Evolutionary conservation across 169 alveolate species (phyloP), one percentile per base, ranked within the genome.

Genomic region (Cryptosporidium meleagridis): DNA sequence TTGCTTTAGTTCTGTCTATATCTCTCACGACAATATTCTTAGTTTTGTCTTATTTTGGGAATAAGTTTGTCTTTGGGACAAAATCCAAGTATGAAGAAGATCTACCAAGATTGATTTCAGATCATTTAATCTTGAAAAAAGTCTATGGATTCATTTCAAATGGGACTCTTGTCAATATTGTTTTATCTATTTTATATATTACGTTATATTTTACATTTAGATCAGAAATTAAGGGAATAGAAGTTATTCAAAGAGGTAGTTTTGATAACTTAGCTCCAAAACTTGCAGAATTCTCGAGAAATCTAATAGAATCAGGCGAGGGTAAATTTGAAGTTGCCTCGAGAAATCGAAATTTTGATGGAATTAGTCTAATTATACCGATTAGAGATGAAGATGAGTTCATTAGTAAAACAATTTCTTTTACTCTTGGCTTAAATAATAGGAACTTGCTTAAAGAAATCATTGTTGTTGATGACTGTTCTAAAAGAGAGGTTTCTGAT

Each of bases 401-500:
- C 37, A 52, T 91, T 14, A 91, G 84, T 39, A 68, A 70, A 58
- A 93, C 94, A 37, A 75, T 91, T 48, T 72, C 73, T n/a, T 91
- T 92, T 31, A 93, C 92, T 39, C 55, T 80, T 9, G 68, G 55
- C 2, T 59, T 55, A 48, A 69, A 93, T 1, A 91, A 91, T 23
- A 18, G 18, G 14, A 87, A 73, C 21, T 45, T 75, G 10, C 75
- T 93, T 62, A 84, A 58, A 85, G 95, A 93, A 48, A 87, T 93
- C 41, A 91, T 93, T 35, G 65, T 93, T 53, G 93, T 91, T 8
- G 95, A 93, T 52, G 95, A 93, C 55, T 93, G 93, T n/a, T 85
- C 93, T 18, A 62, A 58, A 3, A 93, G 92, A 2, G 93, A 93
- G 1, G 89, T 62, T 18, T 61, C 75, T 35, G n/a, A 35, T n/a